Evolutionary conservation across 2,329 filamentous ascomycete genomes (phyloP).

Genomic region (Fusarium irregulare): DNA sequence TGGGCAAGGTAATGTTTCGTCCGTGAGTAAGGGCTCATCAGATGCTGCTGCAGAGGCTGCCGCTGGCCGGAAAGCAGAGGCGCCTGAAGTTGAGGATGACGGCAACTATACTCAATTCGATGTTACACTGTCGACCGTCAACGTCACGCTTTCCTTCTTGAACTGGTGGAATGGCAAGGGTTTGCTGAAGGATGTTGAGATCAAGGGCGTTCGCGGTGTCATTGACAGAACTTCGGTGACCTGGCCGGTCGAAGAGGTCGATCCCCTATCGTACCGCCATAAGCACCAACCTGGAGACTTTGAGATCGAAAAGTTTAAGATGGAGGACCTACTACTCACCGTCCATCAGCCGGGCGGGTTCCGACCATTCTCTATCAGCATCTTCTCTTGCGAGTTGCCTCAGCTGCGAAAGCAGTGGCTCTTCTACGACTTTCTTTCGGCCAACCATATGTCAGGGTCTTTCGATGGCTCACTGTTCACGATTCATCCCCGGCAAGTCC

Average conservation of each 20-base stretch:
- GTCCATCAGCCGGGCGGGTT: conserved; percentile 91
- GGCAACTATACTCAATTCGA: conserved; percentile 99
- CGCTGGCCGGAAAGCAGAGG: conserved; percentile 68
- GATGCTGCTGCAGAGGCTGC: conserved; percentile 88
- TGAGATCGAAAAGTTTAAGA: conserved; percentile 95
- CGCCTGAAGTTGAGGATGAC: conserved; percentile 71
- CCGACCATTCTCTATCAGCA: conserved; percentile 94
- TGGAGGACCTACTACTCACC: conserved; percentile 92
- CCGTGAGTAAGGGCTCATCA: conserved; percentile 93
- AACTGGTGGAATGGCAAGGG: conserved; percentile 99
- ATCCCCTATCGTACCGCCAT: conserved; percentile 89
- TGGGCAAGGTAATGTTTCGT: conserved; percentile 76
- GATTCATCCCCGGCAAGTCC: conserved; percentile 92
- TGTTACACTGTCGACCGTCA: conserved; percentile 91
- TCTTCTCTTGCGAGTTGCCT: conserved; percentile 94
- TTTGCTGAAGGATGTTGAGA: conserved; percentile 88
- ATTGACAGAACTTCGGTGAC: conserved; percentile 87
- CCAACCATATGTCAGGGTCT: conserved; percentile 95
- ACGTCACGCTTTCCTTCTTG: conserved; percentile 95
- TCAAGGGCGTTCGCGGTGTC: conserved; percentile 92
- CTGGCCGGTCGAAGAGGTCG: conserved; percentile 72
- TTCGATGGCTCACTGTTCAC: conserved; percentile 97
- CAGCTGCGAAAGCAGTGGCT: conserved; percentile 95
- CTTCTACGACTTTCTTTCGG: conserved; percentile 96
- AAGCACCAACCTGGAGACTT: conserved; percentile 93